Percentiles rank a stretch among this genome's conserved stretches.
Conservation (phyloP, 495 filamentous ascomycete species). For the Lepraria neglecta region DNA sequence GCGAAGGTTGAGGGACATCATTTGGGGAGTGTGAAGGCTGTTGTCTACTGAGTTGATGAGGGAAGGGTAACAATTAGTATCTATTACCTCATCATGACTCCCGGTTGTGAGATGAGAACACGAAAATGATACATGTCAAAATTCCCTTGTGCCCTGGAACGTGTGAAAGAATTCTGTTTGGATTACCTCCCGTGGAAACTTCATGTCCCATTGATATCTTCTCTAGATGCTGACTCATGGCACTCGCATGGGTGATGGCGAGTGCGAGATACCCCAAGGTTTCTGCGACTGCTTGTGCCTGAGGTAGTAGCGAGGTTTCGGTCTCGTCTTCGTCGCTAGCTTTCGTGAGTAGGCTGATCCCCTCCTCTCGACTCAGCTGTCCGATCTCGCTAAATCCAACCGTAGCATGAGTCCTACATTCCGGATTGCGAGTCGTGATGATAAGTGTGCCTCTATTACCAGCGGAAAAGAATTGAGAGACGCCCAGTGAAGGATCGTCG, state of each 20-base stretch:
- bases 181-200: too few species aligned
- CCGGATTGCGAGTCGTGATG: constrained; percentile 39
- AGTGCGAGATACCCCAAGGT: constrained; percentile 38
- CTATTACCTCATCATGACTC: too few species aligned
- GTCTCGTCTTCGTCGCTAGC: constrained; percentile 16
- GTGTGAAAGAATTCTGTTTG: too few species aligned
- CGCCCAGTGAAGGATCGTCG: constrained; percentile 36
- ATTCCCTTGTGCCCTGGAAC: too few species aligned
- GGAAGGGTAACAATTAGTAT: too few species aligned
- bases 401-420: constrained; percentile 30
- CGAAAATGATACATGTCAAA: too few species aligned
- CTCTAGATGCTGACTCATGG: constrained; percentile 30
- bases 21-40: background rate
- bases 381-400: constrained; percentile 31
- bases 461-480: constrained; percentile 35
- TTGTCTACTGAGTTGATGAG: background rate
- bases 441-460: constrained; percentile 34
- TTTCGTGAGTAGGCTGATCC: constrained; percentile 33
- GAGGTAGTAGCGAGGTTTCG: constrained; percentile 3
- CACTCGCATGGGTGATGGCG: constrained; percentile 37
- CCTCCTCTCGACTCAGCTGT: constrained; percentile 32
- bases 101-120: too few species aligned
- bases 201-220: too few species aligned
- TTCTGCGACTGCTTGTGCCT: constrained; percentile 27
- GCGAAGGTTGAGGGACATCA: constrained; percentile 43